phyloP scores from a whole-genome alignment of 306 rosid species.

The Dryas alaskensis region DNA sequence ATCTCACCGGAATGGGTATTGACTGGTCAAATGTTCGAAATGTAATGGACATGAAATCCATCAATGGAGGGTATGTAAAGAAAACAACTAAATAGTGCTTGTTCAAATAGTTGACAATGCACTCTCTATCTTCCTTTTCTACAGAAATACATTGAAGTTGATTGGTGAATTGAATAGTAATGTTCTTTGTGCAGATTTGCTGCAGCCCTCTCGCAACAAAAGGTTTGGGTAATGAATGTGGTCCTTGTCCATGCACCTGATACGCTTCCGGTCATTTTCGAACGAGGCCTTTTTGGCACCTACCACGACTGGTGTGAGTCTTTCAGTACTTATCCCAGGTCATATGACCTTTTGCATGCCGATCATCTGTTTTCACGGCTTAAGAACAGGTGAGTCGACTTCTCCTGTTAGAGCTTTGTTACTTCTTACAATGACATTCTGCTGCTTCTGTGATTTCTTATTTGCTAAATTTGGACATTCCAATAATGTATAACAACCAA shows the following conservation, averaged over 20 bases:
- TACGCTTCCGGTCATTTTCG: conserved; percentile 81
- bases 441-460: background rate
- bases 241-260: conserved; percentile 79
- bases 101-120: background rate
- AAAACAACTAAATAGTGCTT: conserved; percentile 15
- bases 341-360: conserved; percentile 90
- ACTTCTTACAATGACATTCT: background rate
- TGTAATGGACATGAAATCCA: conserved; percentile 95
- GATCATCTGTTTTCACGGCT: conserved; percentile 96
- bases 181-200: conserved; percentile 60
- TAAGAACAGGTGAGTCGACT: conserved; percentile 61
- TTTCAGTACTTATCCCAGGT: conserved; percentile 83
- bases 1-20: conserved; percentile 82
- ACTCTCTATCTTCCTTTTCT: background rate
- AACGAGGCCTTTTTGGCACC: conserved; percentile 82
- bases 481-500: too few species aligned
- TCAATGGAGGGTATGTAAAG: conserved; percentile 85
- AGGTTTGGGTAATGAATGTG: conserved; percentile 97
- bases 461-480: too few species aligned
- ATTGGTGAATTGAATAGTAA: conserved; percentile 3
- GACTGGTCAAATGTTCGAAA: conserved; percentile 83
- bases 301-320: conserved; percentile 99
- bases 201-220: conserved; percentile 70
- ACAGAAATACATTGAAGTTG: background rate
- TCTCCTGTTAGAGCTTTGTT: background rate